Conservation (phyloP, 202 grass and related monocot genomes). For the Panicum hallii region DNA sequence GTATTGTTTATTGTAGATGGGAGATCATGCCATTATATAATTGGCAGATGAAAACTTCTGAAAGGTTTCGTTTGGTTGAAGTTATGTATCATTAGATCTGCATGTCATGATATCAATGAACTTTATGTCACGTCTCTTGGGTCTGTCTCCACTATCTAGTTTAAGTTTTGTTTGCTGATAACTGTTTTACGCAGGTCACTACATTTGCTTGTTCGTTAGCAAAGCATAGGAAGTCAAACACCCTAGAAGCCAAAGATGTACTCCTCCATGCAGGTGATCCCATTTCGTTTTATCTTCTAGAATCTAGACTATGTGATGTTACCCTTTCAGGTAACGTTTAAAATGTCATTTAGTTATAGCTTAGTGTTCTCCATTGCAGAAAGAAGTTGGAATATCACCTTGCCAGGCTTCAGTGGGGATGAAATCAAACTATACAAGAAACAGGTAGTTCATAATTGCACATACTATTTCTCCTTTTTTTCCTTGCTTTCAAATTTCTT, state of each 20-base stretch:
- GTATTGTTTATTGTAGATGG: not conserved
- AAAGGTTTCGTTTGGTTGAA: not conserved
- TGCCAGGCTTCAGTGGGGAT: conserved; percentile 91
- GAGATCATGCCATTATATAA: not conserved
- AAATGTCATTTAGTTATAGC: conserved; percentile 20
- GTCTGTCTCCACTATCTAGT: not conserved
- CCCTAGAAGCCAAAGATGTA: conserved; percentile 93
- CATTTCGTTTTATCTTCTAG: conserved; percentile 20
- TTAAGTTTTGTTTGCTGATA: conserved; percentile 35
- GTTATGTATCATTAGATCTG: not conserved
- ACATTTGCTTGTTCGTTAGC: conserved; percentile 93
- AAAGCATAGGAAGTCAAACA: conserved; percentile 92
- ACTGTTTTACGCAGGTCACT: conserved; percentile 64
- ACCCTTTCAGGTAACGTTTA: not conserved
- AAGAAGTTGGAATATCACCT: conserved; percentile 91
- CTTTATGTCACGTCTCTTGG: not conserved
- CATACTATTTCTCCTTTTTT: conserved; percentile 29
- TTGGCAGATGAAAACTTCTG: not conserved
- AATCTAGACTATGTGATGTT: conserved; percentile 19
- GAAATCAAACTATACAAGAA: conserved; percentile 98
- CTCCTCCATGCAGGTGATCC: conserved; percentile 90
- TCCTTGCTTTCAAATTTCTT: conserved; percentile 22
- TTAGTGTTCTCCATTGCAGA: conserved; percentile 60
- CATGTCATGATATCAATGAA: not conserved
- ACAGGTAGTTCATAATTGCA: conserved; percentile 57